Percentiles rank a stretch among this genome's conserved stretches.
These are phyloP conservation scores for Saccharomycopsis crataegensis DNA, from an alignment of 1,139 yeast species.

Conservation along the genomic window DNA sequence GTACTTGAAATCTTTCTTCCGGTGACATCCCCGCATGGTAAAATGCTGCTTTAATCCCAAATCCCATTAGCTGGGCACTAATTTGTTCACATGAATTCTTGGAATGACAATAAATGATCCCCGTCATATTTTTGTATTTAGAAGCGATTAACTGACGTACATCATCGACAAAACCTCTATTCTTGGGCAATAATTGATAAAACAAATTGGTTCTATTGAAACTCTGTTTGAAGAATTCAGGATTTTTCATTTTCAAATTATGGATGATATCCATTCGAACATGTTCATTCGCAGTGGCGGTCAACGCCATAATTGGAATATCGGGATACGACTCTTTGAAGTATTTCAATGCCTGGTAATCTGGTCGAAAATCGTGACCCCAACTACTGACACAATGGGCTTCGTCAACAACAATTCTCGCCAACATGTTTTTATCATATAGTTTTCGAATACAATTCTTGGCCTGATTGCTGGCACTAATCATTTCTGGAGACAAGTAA, in stretches of 20 bases:
- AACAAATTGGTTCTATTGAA: constrained; percentile 83
- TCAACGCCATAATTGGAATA: constrained; percentile 90
- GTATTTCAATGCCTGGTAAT: constrained; percentile 72
- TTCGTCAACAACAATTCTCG: constrained; percentile 91
- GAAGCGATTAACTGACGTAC: constrained; percentile 48
- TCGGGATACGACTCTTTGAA: constrained; percentile 69
- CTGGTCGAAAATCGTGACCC: constrained; percentile 99
- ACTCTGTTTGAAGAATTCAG: constrained; percentile 50
- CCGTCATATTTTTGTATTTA: constrained; percentile 56
- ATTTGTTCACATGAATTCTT: constrained; percentile 84
- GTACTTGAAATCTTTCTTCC: constrained; percentile 63
- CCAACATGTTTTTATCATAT: constrained; percentile 49
- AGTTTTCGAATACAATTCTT: constrained; percentile 55
- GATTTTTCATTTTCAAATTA: constrained; percentile 37
- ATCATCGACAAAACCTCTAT: constrained; percentile 49
- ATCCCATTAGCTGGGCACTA: constrained; percentile 47
- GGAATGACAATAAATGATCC: constrained; percentile 91
- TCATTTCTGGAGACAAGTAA: constrained; percentile 94
- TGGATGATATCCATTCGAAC: constrained; percentile 83
- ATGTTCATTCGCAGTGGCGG: constrained; percentile 95
- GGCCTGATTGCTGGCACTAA: constrained; percentile 66
- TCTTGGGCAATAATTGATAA: constrained; percentile 69
- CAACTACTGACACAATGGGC: constrained; percentile 98
- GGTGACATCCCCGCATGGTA: constrained; percentile 95
- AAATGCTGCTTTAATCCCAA: constrained; percentile 61